Conservation (phyloP, 1,139 yeast genomes). For the Candida pseudocylindracea region DNA sequence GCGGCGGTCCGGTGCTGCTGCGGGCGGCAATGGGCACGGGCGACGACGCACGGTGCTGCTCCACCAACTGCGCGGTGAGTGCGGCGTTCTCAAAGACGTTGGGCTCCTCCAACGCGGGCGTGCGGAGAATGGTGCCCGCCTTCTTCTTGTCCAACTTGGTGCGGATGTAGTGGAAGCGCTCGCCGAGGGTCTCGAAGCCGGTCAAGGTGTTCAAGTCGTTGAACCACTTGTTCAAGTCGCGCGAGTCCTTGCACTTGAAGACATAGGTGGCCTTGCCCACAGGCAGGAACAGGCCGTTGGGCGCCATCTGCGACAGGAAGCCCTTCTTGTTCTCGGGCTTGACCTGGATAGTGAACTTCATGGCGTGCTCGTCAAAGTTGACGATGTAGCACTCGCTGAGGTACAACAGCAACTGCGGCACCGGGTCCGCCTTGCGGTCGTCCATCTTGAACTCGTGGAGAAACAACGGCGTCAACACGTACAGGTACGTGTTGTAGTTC, state of each 20-base stretch:
- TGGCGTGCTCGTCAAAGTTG: conserved; percentile 4
- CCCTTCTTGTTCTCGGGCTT: conserved; percentile 15
- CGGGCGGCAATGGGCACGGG: no score
- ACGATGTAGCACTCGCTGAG: conserved; percentile 13
- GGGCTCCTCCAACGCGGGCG: no score
- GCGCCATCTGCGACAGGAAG: conserved; percentile 11
- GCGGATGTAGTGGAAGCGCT: conserved; percentile 12
- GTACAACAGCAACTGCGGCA: neutral
- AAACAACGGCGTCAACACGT: conserved; percentile 20
- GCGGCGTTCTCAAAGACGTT: no score
- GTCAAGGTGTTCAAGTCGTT: conserved; percentile 17
- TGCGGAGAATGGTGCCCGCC: neutral
- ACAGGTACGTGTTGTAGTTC: conserved; percentile 16
- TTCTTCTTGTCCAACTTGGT: neutral
- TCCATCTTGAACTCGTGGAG: conserved; percentile 18
- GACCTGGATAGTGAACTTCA: conserved; percentile 11
- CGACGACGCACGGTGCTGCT: no score
- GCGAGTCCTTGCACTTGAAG: conserved; percentile 13
- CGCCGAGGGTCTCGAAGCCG: conserved; percentile 13
- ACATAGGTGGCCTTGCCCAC: conserved; percentile 7
- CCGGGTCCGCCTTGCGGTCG: conserved; percentile 1
- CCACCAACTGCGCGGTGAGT: no score
- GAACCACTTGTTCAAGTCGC: conserved; percentile 15
- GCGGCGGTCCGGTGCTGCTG: no score
- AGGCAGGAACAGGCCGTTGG: conserved; percentile 7